Conservation (phyloP, 768 basidiomycete genomes). For the Leccinum fibrillosum region DNA sequence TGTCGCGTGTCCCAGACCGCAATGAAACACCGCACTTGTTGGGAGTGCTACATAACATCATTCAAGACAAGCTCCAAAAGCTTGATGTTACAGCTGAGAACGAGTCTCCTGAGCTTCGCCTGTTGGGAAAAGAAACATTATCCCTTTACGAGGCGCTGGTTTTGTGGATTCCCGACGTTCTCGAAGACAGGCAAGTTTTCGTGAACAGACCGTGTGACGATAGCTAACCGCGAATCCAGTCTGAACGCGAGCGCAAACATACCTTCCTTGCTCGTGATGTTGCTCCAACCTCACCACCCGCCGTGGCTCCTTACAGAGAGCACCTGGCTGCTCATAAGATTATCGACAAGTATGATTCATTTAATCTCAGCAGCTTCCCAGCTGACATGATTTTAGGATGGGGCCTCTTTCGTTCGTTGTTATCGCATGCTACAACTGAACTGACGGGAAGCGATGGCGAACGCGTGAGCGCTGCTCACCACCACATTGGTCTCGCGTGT, state of each 20-base stretch:
- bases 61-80: slow-evolving; percentile 38
- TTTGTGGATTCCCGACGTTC: slow-evolving; percentile 44
- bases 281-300: slow-evolving; percentile 54
- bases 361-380: not conserved
- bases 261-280: slow-evolving; percentile 39
- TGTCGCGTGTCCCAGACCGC: slow-evolving; percentile 31
- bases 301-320: slow-evolving; percentile 46
- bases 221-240: slow-evolving; percentile 24
- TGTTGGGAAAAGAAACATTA: slow-evolving; percentile 41
- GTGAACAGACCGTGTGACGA: not conserved
- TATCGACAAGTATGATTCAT: slow-evolving; percentile 43
- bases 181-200: slow-evolving; percentile 33
- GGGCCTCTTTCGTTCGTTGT: slow-evolving; percentile 39
- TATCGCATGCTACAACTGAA: slow-evolving; percentile 34
- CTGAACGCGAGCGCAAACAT: slow-evolving; percentile 38
- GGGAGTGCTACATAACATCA: slow-evolving; percentile 37
- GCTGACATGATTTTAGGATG: slow-evolving; percentile 36
- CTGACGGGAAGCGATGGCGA: slow-evolving; percentile 16
- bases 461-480: slow-evolving; percentile 26
- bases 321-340: slow-evolving; percentile 47
- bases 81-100: slow-evolving; percentile 30
- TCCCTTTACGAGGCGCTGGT: slow-evolving; percentile 54
- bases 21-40: slow-evolving; percentile 36
- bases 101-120: slow-evolving; percentile 20
- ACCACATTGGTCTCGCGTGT: slow-evolving; percentile 50